A percentile compares a stretch with the other conserved stretches of the same genome.
These are phyloP conservation scores for Orbilia brochopaga DNA, from an alignment of 2,329 filamentous ascomycete genomes.

Conservation along the genomic window DNA sequence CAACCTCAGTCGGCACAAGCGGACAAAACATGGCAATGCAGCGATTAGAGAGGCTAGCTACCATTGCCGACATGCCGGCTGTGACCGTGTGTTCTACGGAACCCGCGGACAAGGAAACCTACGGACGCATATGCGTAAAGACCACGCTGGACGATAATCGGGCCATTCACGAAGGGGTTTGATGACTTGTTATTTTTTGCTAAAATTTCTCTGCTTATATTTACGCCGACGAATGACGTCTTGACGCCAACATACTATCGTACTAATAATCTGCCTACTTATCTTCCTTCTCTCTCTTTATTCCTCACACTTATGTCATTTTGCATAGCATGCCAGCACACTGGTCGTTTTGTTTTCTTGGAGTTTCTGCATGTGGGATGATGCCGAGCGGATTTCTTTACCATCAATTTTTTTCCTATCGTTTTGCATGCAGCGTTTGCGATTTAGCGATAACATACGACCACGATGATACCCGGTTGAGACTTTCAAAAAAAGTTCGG, in stretches of 20 bases:
- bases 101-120: conserved; percentile 42
- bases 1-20: conserved; percentile 46
- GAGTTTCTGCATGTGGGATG: conserved; percentile 3
- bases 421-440: conserved; percentile 2
- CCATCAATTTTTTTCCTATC: background rate
- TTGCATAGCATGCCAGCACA: background rate
- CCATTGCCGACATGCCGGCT: conserved; percentile 28
- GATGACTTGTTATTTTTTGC: background rate
- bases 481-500: conserved; percentile 7
- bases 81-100: conserved; percentile 48
- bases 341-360: background rate
- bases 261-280: conserved; percentile 1
- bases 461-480: conserved; percentile 7
- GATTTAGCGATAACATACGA: conserved; percentile 7
- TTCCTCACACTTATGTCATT: background rate
- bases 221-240: background rate
- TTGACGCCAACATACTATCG: background rate
- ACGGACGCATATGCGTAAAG: conserved; percentile 41
- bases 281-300: background rate
- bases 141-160: conserved; percentile 20
- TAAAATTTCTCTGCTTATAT: background rate
- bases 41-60: conserved; percentile 44
- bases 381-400: background rate
- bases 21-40: conserved; percentile 43
- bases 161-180: background rate